Conservation (phyloP, 768 basidiomycete genomes). For the Cystofilobasidium bisporidii region DNA sequence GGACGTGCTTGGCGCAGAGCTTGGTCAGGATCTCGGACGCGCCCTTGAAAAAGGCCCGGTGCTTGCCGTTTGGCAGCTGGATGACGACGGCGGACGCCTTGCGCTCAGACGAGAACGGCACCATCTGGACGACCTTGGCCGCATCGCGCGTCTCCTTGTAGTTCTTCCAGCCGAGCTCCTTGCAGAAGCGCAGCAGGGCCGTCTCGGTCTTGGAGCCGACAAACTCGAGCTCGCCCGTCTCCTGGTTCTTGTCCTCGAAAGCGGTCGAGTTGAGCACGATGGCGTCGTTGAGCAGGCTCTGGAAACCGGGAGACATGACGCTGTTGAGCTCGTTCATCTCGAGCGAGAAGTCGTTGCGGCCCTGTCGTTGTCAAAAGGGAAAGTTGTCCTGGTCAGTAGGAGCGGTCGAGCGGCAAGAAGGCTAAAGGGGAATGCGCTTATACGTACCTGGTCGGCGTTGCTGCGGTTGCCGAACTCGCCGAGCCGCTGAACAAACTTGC, state of each 20-base stretch:
- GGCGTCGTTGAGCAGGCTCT: slow-evolving; percentile 65
- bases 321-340: slow-evolving; percentile 63
- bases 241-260: slow-evolving; percentile 64
- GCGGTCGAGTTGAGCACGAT: slow-evolving; percentile 91
- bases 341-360: slow-evolving; percentile 65
- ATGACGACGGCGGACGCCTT: slow-evolving; percentile 93
- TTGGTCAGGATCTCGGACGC: slow-evolving; percentile 86
- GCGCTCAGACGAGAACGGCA: slow-evolving; percentile 85
- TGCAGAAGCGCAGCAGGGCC: slow-evolving; percentile 74
- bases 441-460: slow-evolving; percentile 54
- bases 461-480: slow-evolving; percentile 60
- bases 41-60: slow-evolving; percentile 77
- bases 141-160: slow-evolving; percentile 59
- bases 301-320: slow-evolving; percentile 54
- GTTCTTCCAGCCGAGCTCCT: slow-evolving; percentile 64
- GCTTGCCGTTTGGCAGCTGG: slow-evolving; percentile 47
- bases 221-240: slow-evolving; percentile 52
- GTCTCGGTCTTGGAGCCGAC: slow-evolving; percentile 94
- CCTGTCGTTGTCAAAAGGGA: slow-evolving; percentile 43
- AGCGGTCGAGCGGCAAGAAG: neutral
- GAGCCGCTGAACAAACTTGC: slow-evolving; percentile 78
- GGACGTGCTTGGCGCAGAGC: slow-evolving; percentile 62
- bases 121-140: slow-evolving; percentile 59
- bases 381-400: too few species aligned
- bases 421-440: neutral